Evolutionary conservation across 2,329 filamentous ascomycete genomes (phyloP).

Genomic region (Sphaerulina musiva): DNA sequence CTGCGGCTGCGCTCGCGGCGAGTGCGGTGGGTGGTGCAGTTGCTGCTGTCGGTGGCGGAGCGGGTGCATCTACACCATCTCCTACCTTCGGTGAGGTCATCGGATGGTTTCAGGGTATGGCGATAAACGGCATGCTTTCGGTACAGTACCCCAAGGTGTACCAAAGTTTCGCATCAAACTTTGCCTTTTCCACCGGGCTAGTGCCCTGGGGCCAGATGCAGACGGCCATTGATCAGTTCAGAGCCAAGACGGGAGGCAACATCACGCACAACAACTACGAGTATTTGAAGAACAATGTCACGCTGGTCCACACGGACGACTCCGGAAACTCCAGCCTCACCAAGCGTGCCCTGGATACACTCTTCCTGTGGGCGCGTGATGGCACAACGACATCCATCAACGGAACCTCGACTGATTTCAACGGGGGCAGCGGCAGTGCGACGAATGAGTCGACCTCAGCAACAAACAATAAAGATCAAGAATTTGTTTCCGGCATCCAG

Average conservation of each 20-base stretch:
- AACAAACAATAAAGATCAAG: slow-evolving; percentile 42
- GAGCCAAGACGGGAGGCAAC: slow-evolving; percentile 74
- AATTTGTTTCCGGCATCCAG: slow-evolving; percentile 66
- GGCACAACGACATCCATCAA: slow-evolving; percentile 37
- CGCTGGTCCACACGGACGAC: slow-evolving; percentile 62
- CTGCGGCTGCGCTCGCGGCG: slow-evolving; percentile 71
- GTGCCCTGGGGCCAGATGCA: slow-evolving; percentile 79
- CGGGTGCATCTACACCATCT: slow-evolving; percentile 60
- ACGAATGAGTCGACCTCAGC: slow-evolving; percentile 23
- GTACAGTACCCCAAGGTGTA: slow-evolving; percentile 84
- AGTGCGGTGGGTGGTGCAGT: slow-evolving; percentile 62
- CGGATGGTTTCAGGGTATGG: slow-evolving; percentile 87
- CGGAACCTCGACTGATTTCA: slow-evolving; percentile 32
- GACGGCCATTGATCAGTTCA: slow-evolving; percentile 74
- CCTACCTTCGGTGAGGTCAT: slow-evolving; percentile 82
- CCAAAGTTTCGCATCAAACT: slow-evolving; percentile 84
- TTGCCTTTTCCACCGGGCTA: slow-evolving; percentile 81
- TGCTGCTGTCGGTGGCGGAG: slow-evolving; percentile 51
- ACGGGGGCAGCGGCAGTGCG: slow-evolving; percentile 22
- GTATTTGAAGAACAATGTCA: slow-evolving; percentile 70
- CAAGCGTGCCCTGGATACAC: slow-evolving; percentile 25
- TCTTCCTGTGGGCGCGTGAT: slow-evolving; percentile 29
- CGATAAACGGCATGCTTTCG: slow-evolving; percentile 93
- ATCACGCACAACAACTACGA: slow-evolving; percentile 71
- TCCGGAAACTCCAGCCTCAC: slow-evolving; percentile 36